Conservation (phyloP, 176 grass and related monocot species). For the Microstegium vimineum region DNA sequence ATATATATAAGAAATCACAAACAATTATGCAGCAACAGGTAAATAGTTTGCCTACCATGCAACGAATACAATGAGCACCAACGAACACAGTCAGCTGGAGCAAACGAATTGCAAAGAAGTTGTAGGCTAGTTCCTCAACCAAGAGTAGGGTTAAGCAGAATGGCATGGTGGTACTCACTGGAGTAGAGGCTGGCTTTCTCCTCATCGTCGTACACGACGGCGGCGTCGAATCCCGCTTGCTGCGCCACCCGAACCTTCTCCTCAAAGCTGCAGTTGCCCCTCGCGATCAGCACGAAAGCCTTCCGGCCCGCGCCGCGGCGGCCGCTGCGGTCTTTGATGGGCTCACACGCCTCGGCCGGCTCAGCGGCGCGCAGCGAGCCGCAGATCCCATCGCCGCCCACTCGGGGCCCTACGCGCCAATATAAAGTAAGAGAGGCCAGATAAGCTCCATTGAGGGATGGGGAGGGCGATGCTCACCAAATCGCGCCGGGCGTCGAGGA, state of each 20-base stretch:
- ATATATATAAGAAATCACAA: background rate
- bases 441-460: background rate
- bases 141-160: background rate
- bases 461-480: slow-evolving; percentile 36
- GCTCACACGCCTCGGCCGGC: slow-evolving; percentile 53
- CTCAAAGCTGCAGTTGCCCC: slow-evolving; percentile 78
- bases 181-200: slow-evolving; percentile 82
- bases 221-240: slow-evolving; percentile 54
- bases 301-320: background rate
- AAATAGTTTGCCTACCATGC: background rate
- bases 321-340: slow-evolving; percentile 28
- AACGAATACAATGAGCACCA: background rate
- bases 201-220: slow-evolving; percentile 71
- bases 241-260: slow-evolving; percentile 69
- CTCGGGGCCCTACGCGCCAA: slow-evolving; percentile 44
- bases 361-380: slow-evolving; percentile 61
- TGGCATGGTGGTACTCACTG: slow-evolving; percentile 39
- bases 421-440: background rate
- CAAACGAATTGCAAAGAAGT: background rate
- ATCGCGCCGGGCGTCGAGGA: slow-evolving; percentile 77
- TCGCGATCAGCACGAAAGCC: slow-evolving; percentile 61
- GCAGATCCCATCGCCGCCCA: slow-evolving; percentile 56
- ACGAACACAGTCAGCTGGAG: background rate
- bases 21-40: background rate
- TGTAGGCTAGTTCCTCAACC: background rate